Evolutionary conservation across 177 flowering plant species (phyloP), one percentile per base, ranked within the genome.

Genomic region (Vitis hybrid): DNA sequence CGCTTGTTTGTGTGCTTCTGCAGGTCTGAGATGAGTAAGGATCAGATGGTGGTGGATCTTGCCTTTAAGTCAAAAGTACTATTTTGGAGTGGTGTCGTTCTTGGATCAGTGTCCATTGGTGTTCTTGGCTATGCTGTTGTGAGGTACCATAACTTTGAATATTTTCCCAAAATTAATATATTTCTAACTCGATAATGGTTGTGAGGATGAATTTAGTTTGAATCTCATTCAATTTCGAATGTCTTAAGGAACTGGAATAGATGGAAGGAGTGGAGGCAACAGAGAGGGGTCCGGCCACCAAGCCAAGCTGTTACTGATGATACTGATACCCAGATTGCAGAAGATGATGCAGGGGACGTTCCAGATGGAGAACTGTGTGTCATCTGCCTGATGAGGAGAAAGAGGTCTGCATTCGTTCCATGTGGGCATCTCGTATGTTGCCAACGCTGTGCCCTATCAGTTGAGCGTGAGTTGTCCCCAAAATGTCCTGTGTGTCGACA

Each of bases 351-450:
- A 1, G 85, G 73, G 60, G 90, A 86, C 14, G 74, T 87, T 52
- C 90, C 90, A 1, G 97, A 93, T 70, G 96, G 97, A 17, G 78
- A 87, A 69, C 68, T 93, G 66, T 93, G 98, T 68, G 94, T 89
- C 19, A 76, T 95, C 54, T 95, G 98, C 78, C 74, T 90, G 51
- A 80, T 71, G 79, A 86, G 90, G 72, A 86, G 94, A 72, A 80
- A 88, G 69, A 74, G 88, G 2, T 83, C 92, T 56, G 99, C 92
- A 12, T 93, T 95, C 51, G 75, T 86, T 71, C 99, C 99, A 1
- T 95, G 99, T 32, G 98, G 99, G 55, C 99, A 95, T 77, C 72
- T 88, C 11, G 98, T 88, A n/a, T 95, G 99, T 67, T 95, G 99
- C 73, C 83, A 80, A 17, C 67, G 74, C 3, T 95, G 98, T 71